Evolutionary conservation across 75 land plant genomes (phyloP), one percentile per base, ranked within the genome.

Genomic region (Chamaecyparis obtusa): DNA sequence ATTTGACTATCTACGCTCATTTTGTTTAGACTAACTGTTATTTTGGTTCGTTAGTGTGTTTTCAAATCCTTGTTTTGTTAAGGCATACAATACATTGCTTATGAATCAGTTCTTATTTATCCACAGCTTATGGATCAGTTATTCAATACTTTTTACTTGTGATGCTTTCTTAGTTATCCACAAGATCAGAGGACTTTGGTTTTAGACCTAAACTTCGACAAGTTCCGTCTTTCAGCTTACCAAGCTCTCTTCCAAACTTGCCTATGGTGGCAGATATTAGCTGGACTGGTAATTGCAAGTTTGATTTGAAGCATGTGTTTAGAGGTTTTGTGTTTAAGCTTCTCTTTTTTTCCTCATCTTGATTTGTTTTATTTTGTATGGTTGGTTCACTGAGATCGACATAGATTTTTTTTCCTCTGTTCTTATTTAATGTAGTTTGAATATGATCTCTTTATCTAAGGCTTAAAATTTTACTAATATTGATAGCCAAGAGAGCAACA

Each of bases 241-340:
- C 91, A 41, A 81, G 89, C 21, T 83, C 87, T 75, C 88, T 90
- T 86, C 91, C 91, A n/a, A 75, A 90, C 71, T 57, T 90, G 30
- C 91, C 91, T 39, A 90, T 90, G 91, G 91, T 90, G 46, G 91
- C 91, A 35, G 91, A 90, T n/a, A 90, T 90, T 35, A 90, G 91
- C 46, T 90, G 91, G 91, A 89, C 54, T 89, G 91, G 91, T 90
- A 84, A 51, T 78, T 88, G 75, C 21, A 36, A 10, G 27, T 87
- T 37, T 15, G 19, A 7, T 33, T 69, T 7, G 81, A 85, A 85
- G 86, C 86, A 21, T 51, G 13, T 75, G 16, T 30, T 64, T 69
- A 71, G 17, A 35, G 39, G 83, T 85, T 85, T 81, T 46, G 51
- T 17, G 14, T 27, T 81, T 19, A 80, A 43, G 46, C 24, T 46